Conservation (phyloP, 768 basidiomycete species). For the Boletus vinaceobasis region DNA sequence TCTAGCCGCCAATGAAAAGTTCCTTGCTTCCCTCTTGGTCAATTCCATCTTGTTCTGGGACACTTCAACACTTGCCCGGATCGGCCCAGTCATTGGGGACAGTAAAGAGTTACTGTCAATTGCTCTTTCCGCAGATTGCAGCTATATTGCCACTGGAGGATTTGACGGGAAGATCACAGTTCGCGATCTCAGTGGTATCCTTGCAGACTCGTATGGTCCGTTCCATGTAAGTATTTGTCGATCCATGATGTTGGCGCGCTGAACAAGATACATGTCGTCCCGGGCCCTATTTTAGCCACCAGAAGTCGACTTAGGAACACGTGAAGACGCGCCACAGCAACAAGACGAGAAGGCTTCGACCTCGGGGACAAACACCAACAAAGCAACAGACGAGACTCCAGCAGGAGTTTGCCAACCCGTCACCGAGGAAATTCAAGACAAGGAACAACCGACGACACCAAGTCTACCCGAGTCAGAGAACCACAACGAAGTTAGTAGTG, state of each 20-base stretch:
- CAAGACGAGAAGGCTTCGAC: no score
- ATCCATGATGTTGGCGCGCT: background rate
- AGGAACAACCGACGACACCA: background rate
- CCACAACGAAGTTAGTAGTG: background rate
- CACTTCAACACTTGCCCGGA: background rate
- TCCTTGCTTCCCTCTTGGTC: background rate
- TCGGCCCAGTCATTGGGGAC: background rate
- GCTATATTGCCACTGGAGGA: background rate
- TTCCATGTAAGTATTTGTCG: background rate
- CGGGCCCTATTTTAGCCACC: background rate
- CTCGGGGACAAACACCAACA: no score
- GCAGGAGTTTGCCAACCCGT: no score
- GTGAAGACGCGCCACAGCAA: background rate
- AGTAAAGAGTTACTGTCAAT: background rate
- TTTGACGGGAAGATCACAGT: background rate
- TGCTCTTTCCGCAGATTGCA: background rate
- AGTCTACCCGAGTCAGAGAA: background rate
- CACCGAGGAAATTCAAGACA: background rate
- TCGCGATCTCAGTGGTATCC: background rate
- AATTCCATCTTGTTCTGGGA: background rate
- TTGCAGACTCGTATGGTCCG: background rate
- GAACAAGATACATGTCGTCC: background rate
- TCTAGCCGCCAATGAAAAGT: background rate
- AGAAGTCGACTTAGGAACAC: background rate
- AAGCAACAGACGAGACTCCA: no score